Conservation (phyloP, 331 rosid genomes). For the Acacia pycnantha region DNA sequence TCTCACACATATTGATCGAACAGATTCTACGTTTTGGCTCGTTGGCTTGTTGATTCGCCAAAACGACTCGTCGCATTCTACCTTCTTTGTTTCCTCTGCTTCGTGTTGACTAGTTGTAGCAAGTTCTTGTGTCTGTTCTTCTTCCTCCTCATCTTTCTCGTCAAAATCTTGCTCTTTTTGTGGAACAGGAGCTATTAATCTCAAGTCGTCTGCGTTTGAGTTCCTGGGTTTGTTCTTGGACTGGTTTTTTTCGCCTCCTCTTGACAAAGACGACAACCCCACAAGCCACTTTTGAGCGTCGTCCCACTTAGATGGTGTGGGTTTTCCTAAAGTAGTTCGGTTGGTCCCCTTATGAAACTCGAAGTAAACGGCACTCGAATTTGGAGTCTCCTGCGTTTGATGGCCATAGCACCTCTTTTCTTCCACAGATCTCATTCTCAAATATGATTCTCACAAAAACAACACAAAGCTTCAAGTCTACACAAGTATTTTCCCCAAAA, state of each 20-base stretch:
- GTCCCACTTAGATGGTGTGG: conserved; percentile 97
- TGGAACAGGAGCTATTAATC: conserved; percentile 87
- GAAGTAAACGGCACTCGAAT: conserved; percentile 44
- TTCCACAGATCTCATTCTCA: conserved; percentile 78
- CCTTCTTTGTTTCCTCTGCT: conserved; percentile 65
- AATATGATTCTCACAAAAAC: neutral
- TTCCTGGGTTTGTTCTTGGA: conserved; percentile 74
- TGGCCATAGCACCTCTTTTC: conserved; percentile 65
- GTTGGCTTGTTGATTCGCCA: conserved; percentile 62
- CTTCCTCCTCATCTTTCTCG: conserved; percentile 43
- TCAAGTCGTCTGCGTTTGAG: conserved; percentile 94
- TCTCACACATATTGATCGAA: conserved; percentile 79
- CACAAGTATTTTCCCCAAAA: neutral
- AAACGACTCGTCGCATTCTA: conserved; percentile 69
- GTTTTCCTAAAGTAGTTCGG: conserved; percentile 73
- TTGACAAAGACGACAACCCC: conserved; percentile 56
- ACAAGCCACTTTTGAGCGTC: conserved; percentile 98
- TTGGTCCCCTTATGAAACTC: conserved; percentile 77
- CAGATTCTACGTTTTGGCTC: conserved; percentile 41
- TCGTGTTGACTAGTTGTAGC: conserved; percentile 33
- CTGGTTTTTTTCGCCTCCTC: conserved; percentile 74
- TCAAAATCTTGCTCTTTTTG: conserved; percentile 75
- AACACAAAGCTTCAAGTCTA: neutral
- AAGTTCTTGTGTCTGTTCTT: neutral
- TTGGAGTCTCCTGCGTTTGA: conserved; percentile 52